A percentile compares a stretch with the other conserved stretches of the same genome.
These are phyloP conservation scores for Chrysoporthe puriensis DNA, from an alignment of 2,329 filamentous ascomycete genomes.

Conservation along the genomic window DNA sequence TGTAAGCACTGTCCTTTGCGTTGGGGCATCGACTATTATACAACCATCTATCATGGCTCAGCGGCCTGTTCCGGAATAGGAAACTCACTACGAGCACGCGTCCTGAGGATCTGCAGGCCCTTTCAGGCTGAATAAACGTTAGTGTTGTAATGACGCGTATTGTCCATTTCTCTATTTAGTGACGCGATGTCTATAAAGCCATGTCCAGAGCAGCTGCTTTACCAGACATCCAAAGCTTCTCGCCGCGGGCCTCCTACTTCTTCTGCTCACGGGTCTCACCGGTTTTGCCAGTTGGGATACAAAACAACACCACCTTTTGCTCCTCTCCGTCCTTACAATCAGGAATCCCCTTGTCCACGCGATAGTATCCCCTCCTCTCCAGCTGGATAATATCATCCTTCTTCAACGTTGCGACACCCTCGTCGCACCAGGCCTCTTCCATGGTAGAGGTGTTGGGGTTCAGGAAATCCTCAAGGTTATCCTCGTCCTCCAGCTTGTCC, in stretches of 20 bases:
- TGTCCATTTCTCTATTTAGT: background rate
- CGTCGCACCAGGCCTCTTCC: constrained; percentile 77
- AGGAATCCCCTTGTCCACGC: constrained; percentile 70
- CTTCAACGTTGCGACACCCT: constrained; percentile 77
- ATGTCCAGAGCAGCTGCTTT: background rate
- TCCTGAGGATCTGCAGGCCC: background rate
- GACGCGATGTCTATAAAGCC: constrained; percentile 5
- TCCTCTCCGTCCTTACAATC: constrained; percentile 57
- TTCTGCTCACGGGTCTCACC: constrained; percentile 22
- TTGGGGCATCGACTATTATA: background rate
- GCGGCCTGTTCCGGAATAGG: background rate
- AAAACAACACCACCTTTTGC: constrained; percentile 58
- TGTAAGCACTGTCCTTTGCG: background rate
- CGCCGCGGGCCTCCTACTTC: constrained; percentile 3
- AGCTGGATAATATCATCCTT: constrained; percentile 93
- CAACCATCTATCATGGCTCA: background rate
- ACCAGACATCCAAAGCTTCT: background rate
- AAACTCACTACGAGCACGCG: background rate
- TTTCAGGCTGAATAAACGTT: background rate
- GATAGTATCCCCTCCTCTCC: constrained; percentile 89
- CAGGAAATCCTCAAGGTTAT: constrained; percentile 81
- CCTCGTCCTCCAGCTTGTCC: constrained; percentile 89
- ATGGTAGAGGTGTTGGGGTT: constrained; percentile 76
- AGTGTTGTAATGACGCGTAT: background rate
- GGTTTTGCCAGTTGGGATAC: constrained; percentile 59